Evolutionary conservation across 306 rosid species (phyloP).

Genomic region (Astragalus glycyphyllos): DNA sequence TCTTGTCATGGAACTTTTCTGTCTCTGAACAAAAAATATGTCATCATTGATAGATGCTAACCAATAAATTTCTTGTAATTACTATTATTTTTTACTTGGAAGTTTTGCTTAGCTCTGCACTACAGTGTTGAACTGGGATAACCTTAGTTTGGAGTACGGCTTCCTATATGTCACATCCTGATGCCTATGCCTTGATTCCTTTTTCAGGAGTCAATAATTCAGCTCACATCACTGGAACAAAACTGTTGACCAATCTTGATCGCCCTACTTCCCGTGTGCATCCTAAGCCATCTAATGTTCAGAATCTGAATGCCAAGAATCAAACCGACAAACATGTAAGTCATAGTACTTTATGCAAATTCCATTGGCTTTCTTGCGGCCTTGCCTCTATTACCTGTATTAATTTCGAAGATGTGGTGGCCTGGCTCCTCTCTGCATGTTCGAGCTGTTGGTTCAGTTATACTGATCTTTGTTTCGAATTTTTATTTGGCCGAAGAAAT

Average conservation of each 20-base stretch:
- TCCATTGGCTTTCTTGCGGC: conserved; percentile 4
- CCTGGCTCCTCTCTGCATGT: conserved; percentile 27
- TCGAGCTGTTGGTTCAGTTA: conserved; percentile 28
- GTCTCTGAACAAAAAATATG: conserved; percentile 5
- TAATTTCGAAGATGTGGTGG: background rate
- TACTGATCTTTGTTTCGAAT: conserved; percentile 11
- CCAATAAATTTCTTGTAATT: conserved; percentile 3
- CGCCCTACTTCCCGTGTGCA: conserved; percentile 48
- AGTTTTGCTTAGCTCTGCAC: conserved; percentile 19
- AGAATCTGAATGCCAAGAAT: conserved; percentile 46
- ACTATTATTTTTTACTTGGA: background rate
- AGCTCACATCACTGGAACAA: conserved; percentile 43
- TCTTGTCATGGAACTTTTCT: background rate
- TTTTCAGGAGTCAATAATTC: conserved; percentile 55
- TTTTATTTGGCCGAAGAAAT: conserved; percentile 29
- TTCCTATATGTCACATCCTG: conserved; percentile 13
- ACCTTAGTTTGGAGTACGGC: conserved; percentile 23
- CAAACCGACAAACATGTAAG: conserved; percentile 56
- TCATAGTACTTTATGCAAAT: conserved; percentile 20
- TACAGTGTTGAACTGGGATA: conserved; percentile 33
- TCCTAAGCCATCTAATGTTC: conserved; percentile 51
- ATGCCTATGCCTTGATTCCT: conserved; percentile 33
- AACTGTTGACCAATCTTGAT: conserved; percentile 43
- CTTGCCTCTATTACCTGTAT: background rate
- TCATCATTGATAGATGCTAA: conserved; percentile 9